Evolutionary conservation across 2,329 filamentous ascomycete genomes (phyloP).

Genomic region (Rhynchosporium agropyri): DNA sequence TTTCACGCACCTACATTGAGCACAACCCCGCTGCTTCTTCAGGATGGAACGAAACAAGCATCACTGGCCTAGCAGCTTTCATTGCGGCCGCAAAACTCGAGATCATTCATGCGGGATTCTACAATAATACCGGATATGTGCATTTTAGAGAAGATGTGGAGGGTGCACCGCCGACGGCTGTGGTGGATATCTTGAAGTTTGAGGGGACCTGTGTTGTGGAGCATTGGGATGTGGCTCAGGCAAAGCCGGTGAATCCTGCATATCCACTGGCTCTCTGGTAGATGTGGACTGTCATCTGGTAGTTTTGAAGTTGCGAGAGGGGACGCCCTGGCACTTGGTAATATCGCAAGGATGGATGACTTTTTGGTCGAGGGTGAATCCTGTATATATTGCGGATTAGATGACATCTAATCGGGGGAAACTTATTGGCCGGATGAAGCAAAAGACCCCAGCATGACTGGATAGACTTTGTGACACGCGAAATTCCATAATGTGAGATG

Average conservation of each 20-base stretch:
- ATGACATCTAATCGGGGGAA: too few species aligned
- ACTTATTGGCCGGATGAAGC: too few species aligned
- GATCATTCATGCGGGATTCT: constrained; percentile 18
- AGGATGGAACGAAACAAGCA: constrained; percentile 23
- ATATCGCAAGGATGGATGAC: too few species aligned
- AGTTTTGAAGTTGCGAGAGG: background rate
- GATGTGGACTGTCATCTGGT: background rate
- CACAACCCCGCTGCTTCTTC: constrained; percentile 30
- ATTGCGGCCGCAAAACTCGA: constrained; percentile 14
- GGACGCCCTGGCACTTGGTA: background rate
- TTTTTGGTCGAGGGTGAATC: too few species aligned
- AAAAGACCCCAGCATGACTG: too few species aligned
- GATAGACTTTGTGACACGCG: too few species aligned
- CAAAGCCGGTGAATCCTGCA: constrained; percentile 27
- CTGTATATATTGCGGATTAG: too few species aligned
- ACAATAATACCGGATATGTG: constrained; percentile 27
- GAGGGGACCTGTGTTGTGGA: constrained; percentile 33
- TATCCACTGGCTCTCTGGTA: constrained; percentile 34
- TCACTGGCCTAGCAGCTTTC: constrained; percentile 20
- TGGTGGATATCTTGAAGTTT: constrained; percentile 32
- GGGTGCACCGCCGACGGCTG: constrained; percentile 17
- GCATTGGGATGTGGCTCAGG: constrained; percentile 35
- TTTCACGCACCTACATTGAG: constrained; percentile 31
- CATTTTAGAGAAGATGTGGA: constrained; percentile 22
- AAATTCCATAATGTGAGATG: background rate